These are phyloP conservation scores for Erigeron canadensis DNA, from an alignment of 129 eudicot genomes.

Conservation along the genomic window DNA sequence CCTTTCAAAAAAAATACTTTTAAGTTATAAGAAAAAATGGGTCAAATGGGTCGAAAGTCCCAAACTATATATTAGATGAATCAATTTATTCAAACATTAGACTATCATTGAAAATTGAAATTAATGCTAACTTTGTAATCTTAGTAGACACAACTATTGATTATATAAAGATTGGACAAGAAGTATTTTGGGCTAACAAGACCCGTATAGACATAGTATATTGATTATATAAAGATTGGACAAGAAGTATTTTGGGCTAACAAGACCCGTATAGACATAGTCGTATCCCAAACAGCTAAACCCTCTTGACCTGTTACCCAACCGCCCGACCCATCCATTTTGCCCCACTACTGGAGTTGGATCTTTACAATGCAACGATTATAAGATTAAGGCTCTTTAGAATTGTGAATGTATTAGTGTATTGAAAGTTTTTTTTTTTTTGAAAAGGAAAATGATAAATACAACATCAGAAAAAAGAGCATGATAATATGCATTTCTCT, in stretches of 20 bases:
- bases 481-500: neutral
- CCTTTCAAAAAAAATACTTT: no score
- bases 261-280: neutral
- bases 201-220: neutral
- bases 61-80: neutral
- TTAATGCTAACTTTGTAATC: neutral
- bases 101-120: neutral
- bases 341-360: neutral
- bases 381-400: neutral
- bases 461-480: neutral
- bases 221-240: no score
- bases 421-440: neutral
- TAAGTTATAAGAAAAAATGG: neutral
- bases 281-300: neutral
- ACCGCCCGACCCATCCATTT: neutral
- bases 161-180: no score
- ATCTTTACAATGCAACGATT: neutral
- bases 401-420: neutral
- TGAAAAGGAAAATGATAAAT: neutral
- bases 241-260: neutral
- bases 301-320: neutral
- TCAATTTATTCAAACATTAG: neutral
- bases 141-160: neutral
- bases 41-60: neutral
- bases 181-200: neutral